These are phyloP conservation scores for Veloporphyrellus conicus DNA, from an alignment of 1,284 basidiomycete genomes.

Conservation along the genomic window DNA sequence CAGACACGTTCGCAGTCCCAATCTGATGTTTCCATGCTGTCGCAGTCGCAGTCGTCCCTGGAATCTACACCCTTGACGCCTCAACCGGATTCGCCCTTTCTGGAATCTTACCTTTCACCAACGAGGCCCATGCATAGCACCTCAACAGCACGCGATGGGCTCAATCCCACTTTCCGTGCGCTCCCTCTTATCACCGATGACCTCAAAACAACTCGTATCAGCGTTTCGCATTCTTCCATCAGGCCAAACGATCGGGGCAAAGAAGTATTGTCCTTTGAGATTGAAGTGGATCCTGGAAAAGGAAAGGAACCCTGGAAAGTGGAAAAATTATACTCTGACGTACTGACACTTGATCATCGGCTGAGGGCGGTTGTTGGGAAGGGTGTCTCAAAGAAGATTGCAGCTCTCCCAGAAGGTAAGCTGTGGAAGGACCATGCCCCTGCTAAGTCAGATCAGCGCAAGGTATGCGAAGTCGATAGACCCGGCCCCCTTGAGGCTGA, in stretches of 20 bases:
- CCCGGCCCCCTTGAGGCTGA: conserved; percentile 5
- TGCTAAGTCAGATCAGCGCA: conserved; percentile 91
- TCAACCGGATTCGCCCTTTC: conserved; percentile 29
- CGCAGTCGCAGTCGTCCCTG: conserved; percentile 28
- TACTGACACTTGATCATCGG: conserved; percentile 77
- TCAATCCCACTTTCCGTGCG: conserved; percentile 50
- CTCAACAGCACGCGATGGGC: conserved; percentile 11
- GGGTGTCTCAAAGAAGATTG: conserved; percentile 74
- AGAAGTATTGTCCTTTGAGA: conserved; percentile 80
- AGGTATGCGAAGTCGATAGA: conserved; percentile 48
- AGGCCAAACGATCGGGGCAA: conserved; percentile 82
- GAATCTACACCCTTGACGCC: conserved; percentile 19
- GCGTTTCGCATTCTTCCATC: conserved; percentile 72
- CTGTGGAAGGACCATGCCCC: conserved; percentile 97
- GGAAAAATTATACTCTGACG: conserved; percentile 91
- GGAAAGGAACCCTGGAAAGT: conserved; percentile 80
- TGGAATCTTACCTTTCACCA: conserved; percentile 32
- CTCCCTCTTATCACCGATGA: conserved; percentile 67
- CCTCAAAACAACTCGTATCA: conserved; percentile 59
- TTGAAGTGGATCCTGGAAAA: conserved; percentile 61
- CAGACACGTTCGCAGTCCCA: conserved; percentile 23
- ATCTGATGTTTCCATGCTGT: conserved; percentile 22
- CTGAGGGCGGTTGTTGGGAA: conserved; percentile 63
- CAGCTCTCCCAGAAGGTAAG: conserved; percentile 81
- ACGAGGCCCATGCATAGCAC: conserved; percentile 12